Base-by-base conservation (phyloP, 306 rosid species). In the Chamaecrista fasciculata region DNA sequence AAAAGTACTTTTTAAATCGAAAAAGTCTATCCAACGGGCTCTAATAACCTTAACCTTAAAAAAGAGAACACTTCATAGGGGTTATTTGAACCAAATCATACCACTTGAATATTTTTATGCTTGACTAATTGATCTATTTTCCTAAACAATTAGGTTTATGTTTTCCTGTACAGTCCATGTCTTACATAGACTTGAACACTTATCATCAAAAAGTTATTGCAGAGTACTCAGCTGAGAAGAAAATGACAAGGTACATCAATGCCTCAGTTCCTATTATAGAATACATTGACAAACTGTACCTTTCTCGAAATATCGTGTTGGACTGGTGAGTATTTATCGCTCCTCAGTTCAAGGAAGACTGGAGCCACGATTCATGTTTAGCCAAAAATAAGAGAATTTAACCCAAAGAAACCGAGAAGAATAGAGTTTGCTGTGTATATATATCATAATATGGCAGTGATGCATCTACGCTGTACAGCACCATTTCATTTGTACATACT, bases 201-300 rank as follows among this genome's bases (percentile, higher is more conserved):
- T 33, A 4, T 28, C 31, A 11, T 53, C 39, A 34, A 62, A 12
- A 49, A 67, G 46, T 21, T 69, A 44, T 78, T 78, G 68, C 95
- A 94, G 99, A 76, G 75, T 76, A 75, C 69, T 85, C 97, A 12
- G 95, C 96, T 26, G 92, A 80, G 81, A 86, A 86, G 84, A 91
- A 87, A 78, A 90, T 94, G 99, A 85, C 31, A 51, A 87, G 94
- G 80, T 94, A 90, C 78, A 84, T 88, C 66, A 20, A 70, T 14
- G 97, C 95, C 10, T 81, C 91, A 3, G 46, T 34, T 76, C 87
- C 95, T 5, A 72, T 94, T n/a, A 88, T 91, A 29, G 82, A 88
- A 6, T 94, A 91, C 85, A 84, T 94, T 8, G 99, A 91, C 81
- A 75, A 80, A 40, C 77, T 94, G 31, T 91, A 83, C 77, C 76